Conservation (phyloP, 768 basidiomycete genomes). For the Tylopilus subfusipes region DNA sequence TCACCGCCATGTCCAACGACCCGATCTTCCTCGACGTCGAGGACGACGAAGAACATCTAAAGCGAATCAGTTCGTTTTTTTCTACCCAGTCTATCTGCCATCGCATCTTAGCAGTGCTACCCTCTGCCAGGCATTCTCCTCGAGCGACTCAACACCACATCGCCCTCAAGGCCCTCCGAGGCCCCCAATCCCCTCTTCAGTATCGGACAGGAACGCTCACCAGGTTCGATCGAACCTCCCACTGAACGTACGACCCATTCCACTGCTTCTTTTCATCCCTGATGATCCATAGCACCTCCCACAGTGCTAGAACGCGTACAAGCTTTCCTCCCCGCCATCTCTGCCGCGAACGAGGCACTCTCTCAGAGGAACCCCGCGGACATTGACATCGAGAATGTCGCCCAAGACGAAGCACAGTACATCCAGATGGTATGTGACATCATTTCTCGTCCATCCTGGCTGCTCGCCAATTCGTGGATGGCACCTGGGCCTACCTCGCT, state of each 20-base stretch:
- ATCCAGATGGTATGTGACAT: slow-evolving; percentile 58
- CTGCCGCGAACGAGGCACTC: slow-evolving; percentile 60
- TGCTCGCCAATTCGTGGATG: neutral
- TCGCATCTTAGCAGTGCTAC: neutral
- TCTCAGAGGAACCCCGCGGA: slow-evolving; percentile 48
- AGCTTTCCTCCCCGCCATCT: slow-evolving; percentile 63
- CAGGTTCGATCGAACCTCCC: slow-evolving; percentile 40
- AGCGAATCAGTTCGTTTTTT: slow-evolving; percentile 36
- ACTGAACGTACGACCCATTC: slow-evolving; percentile 43
- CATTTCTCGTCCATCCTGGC: neutral
- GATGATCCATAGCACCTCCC: neutral
- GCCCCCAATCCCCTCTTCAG: slow-evolving; percentile 28
- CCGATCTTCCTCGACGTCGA: slow-evolving; percentile 41
- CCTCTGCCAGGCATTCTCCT: slow-evolving; percentile 38
- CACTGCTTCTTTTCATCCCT: neutral
- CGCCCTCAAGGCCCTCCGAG: slow-evolving; percentile 13
- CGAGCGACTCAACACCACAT: slow-evolving; percentile 35
- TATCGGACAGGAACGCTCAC: slow-evolving; percentile 31
- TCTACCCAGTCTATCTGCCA: neutral
- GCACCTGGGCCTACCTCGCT: neutral
- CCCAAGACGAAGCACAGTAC: slow-evolving; percentile 44
- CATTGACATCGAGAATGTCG: slow-evolving; percentile 68
- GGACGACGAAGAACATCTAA: slow-evolving; percentile 43
- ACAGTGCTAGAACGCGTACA: slow-evolving; percentile 64
- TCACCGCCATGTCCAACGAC: slow-evolving; percentile 9